phyloP scores from a whole-genome alignment of 306 rosid species.

The Senna siamea region DNA sequence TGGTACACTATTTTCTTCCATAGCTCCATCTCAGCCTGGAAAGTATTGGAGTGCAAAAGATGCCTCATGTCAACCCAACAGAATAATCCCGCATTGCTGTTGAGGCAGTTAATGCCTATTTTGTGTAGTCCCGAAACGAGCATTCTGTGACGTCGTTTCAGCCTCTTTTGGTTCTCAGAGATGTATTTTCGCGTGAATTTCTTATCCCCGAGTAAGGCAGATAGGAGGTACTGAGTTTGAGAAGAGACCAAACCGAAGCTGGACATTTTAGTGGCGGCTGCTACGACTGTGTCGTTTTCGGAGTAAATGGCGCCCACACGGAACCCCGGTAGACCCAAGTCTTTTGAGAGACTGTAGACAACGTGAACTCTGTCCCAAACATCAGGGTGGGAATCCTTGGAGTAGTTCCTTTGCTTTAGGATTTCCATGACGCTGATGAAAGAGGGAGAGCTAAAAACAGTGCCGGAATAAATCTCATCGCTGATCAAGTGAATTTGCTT shows the following conservation, averaged over 20 bases:
- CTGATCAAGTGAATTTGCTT: slow-evolving; percentile 73
- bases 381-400: slow-evolving; percentile 15
- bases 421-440: slow-evolving; percentile 73
- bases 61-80: slow-evolving; percentile 87
- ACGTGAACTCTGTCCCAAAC: slow-evolving; percentile 67
- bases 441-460: slow-evolving; percentile 66
- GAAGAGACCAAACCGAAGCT: slow-evolving; percentile 85
- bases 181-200: slow-evolving; percentile 63
- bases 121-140: slow-evolving; percentile 60
- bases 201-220: slow-evolving; percentile 69
- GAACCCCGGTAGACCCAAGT: slow-evolving; percentile 85
- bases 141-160: slow-evolving; percentile 52
- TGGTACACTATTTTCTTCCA: slow-evolving; percentile 78
- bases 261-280: slow-evolving; percentile 81
- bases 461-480: slow-evolving; percentile 88
- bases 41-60: slow-evolving; percentile 57
- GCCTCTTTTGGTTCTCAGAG: slow-evolving; percentile 62
- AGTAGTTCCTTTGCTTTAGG: slow-evolving; percentile 49
- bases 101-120: slow-evolving; percentile 60
- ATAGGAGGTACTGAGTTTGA: slow-evolving; percentile 77
- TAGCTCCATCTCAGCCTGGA: slow-evolving; percentile 75
- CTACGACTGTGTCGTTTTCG: slow-evolving; percentile 58
- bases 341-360: slow-evolving; percentile 85
- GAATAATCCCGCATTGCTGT: slow-evolving; percentile 76
- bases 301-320: slow-evolving; percentile 83